These are phyloP conservation scores for Chalara sp. DNA, from an alignment of 2,329 filamentous ascomycete genomes.

Conservation along the genomic window DNA sequence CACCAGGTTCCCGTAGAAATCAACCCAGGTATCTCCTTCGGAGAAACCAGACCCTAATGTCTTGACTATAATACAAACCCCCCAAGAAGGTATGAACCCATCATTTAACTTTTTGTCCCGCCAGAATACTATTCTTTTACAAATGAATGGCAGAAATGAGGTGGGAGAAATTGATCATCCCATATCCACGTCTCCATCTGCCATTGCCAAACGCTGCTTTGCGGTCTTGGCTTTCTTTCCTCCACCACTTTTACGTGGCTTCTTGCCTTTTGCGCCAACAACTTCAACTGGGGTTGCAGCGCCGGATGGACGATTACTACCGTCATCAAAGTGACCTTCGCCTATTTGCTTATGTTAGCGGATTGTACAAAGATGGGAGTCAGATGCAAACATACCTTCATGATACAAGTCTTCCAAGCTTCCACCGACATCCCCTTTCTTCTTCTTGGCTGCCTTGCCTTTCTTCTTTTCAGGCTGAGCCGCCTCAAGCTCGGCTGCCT, in stretches of 20 bases:
- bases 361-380: too few relatives aligned
- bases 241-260: constrained; percentile 38
- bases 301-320: constrained; percentile 73
- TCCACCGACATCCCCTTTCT: constrained; percentile 46
- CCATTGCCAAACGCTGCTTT: constrained; percentile 62
- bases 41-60: too few relatives aligned
- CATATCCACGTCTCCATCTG: constrained; percentile 43
- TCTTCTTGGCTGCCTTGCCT: constrained; percentile 54
- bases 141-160: too few relatives aligned
- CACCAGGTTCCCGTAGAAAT: too few relatives aligned
- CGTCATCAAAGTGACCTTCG: constrained; percentile 93
- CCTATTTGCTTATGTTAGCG: constrained; percentile 44
- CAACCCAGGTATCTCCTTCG: too few relatives aligned
- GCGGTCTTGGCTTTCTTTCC: constrained; percentile 61
- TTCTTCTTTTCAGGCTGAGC: constrained; percentile 63
- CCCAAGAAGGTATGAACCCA: too few relatives aligned
- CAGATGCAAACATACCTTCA: constrained; percentile 64
- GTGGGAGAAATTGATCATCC: too few relatives aligned
- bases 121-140: too few relatives aligned
- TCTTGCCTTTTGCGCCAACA: constrained; percentile 50
- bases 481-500: constrained; percentile 52
- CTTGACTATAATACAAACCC: too few relatives aligned
- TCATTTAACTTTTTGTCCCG: too few relatives aligned
- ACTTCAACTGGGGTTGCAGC: constrained; percentile 66
- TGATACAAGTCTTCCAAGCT: constrained; percentile 98